A percentile compares a stretch with the other conserved stretches of the same genome.
phyloP scores from a whole-genome alignment of 305 asterid species.

The Euphrasia arctica region DNA sequence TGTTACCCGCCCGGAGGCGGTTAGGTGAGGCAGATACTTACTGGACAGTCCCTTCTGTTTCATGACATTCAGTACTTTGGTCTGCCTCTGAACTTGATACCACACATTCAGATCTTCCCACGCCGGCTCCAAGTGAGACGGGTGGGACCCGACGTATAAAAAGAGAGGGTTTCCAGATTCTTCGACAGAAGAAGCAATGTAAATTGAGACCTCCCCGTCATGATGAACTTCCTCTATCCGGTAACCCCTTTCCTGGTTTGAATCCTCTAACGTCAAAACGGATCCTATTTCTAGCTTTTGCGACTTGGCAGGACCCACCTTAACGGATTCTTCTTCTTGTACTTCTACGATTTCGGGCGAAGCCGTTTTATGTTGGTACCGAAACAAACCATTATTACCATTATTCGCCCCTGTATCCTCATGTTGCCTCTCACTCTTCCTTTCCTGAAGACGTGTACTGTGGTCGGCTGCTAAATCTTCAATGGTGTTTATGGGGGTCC shows the following conservation, averaged over 20 bases:
- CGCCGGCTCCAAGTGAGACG: constrained; percentile 92
- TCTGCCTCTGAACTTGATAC: constrained; percentile 98
- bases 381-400: constrained; percentile 57
- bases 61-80: constrained; percentile 78
- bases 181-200: constrained; percentile 57
- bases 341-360: constrained; percentile 96
- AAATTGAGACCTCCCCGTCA: constrained; percentile 65
- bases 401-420: constrained; percentile 53
- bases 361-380: constrained; percentile 64
- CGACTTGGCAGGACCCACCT: constrained; percentile 49
- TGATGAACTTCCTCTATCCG: constrained; percentile 55
- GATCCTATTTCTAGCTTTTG: constrained; percentile 71
- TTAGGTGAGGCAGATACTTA: constrained; percentile 70
- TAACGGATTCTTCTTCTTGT: constrained; percentile 63
- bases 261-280: constrained; percentile 66
- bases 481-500: constrained; percentile 62
- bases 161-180: constrained; percentile 53
- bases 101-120: constrained; percentile 95
- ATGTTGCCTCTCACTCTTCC: constrained; percentile 78
- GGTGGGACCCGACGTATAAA: constrained; percentile 81
- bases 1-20: constrained; percentile 73
- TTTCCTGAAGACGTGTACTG: constrained; percentile 79
- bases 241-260: constrained; percentile 60
- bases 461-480: constrained; percentile 98
- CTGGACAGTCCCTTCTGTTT: constrained; percentile 79